A percentile compares a stretch with the other conserved stretches of the same genome.
Evolutionary conservation across 225 moss, liverwort and hornwort genomes (phyloP).

Genomic region (Thuidium tamariscinum): DNA sequence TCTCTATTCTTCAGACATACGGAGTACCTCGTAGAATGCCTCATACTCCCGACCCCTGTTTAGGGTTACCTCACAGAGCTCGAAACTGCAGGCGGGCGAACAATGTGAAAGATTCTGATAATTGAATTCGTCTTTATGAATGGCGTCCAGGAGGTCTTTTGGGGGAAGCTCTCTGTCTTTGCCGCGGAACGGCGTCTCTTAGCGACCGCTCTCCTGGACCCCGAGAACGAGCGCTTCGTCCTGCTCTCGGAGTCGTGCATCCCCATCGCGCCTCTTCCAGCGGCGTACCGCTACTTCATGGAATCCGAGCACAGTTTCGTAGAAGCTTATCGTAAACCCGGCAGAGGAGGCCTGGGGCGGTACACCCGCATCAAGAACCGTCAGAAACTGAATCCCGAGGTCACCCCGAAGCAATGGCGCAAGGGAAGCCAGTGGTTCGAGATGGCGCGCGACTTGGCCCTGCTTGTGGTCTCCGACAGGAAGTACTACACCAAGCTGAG

Average conservation of each 20-base stretch:
- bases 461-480: conserved; percentile 13
- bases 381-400: conserved; percentile 18
- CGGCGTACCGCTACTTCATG: conserved; percentile 20
- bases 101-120: not conserved
- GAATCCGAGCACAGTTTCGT: conserved; percentile 33
- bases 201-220: conserved; percentile 27
- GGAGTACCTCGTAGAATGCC: not conserved
- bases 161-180: conserved; percentile 29
- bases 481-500: conserved; percentile 17
- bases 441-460: conserved; percentile 19
- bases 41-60: not conserved
- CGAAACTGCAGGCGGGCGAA: not conserved
- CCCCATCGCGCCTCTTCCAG: conserved; percentile 7
- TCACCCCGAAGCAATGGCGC: conserved; percentile 17
- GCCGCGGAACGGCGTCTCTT: conserved; percentile 33
- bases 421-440: conserved; percentile 57
- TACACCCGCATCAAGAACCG: conserved; percentile 12
- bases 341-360: conserved; percentile 7
- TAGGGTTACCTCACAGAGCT: not conserved
- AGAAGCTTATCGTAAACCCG: not conserved
- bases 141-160: conserved; percentile 12
- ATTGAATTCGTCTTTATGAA: not conserved
- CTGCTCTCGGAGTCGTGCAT: conserved; percentile 42
- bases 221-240: conserved; percentile 21
- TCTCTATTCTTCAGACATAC: not conserved